Conservation (phyloP, 75 land plant species). For the Larix kaempferi region DNA sequence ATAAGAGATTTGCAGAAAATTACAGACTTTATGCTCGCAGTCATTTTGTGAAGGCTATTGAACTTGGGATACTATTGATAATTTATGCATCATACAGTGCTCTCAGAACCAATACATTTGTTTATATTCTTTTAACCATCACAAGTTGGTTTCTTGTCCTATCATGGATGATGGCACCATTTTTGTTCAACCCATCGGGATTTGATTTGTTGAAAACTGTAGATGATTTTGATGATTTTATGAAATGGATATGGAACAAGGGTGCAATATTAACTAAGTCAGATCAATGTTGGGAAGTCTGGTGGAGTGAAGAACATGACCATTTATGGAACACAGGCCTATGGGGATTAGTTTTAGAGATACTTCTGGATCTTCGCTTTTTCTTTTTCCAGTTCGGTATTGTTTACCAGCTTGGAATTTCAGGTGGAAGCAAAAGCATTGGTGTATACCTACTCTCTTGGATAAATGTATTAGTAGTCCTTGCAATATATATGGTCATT, state of each 20-base stretch:
- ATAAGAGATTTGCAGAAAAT: slow-evolving; percentile 36
- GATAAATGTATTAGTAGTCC: no score
- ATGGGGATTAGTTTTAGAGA: no score
- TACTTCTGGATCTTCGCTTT: no score
- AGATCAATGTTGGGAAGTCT: slow-evolving; percentile 86
- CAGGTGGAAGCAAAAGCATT: no score
- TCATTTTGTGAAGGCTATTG: slow-evolving; percentile 38
- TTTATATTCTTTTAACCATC: slow-evolving; percentile 73
- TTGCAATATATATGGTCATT: no score
- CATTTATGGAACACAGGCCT: slow-evolving; percentile 83
- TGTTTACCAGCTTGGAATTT: no score
- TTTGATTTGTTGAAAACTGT: slow-evolving; percentile 94
- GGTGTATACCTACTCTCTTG: no score
- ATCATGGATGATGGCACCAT: slow-evolving; percentile 87
- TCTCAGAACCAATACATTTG: slow-evolving; percentile 36
- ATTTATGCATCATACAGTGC: slow-evolving; percentile 24
- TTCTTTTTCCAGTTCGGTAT: no score
- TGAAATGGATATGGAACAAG: slow-evolving; percentile 84
- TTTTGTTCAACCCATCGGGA: slow-evolving; percentile 88
- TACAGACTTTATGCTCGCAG: slow-evolving; percentile 44
- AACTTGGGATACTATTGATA: slow-evolving; percentile 27
- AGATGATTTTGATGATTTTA: slow-evolving; percentile 82
- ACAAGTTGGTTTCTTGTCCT: slow-evolving; percentile 85
- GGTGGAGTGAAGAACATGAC: slow-evolving; percentile 94
- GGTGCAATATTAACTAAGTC: slow-evolving; percentile 76